These are phyloP conservation scores for Agrocybe pediades DNA, from an alignment of 768 basidiomycete genomes.

Conservation along the genomic window DNA sequence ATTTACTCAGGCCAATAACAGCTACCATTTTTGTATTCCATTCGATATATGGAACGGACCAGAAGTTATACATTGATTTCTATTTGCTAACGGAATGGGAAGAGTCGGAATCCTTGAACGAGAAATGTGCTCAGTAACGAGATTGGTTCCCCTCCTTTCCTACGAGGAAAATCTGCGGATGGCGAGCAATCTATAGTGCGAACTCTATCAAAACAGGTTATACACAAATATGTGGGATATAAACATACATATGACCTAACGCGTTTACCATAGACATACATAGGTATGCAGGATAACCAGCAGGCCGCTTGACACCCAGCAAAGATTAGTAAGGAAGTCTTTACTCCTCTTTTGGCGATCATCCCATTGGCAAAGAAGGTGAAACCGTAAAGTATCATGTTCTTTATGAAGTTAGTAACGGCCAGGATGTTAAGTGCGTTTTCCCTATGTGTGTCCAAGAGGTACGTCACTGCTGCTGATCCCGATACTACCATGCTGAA, in stretches of 20 bases:
- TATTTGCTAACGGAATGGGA: not conserved
- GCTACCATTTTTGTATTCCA: conserved; percentile 50
- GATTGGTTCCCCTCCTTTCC: conserved; percentile 12
- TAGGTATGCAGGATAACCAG: conserved; percentile 40
- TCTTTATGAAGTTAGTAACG: conserved; percentile 44
- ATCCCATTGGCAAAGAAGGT: conserved; percentile 47
- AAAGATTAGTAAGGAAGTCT: conserved; percentile 39
- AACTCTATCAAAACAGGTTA: not conserved
- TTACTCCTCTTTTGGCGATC: conserved; percentile 38
- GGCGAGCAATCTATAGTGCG: conserved; percentile 24
- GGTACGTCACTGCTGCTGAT: conserved; percentile 44
- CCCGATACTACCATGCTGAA: conserved; percentile 46
- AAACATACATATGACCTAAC: conserved; percentile 39
- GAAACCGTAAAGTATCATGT: conserved; percentile 45
- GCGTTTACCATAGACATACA: conserved; percentile 47
- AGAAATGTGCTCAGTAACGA: not conserved
- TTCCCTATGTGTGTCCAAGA: conserved; percentile 44
- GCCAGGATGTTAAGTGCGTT: conserved; percentile 43
- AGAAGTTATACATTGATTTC: conserved; percentile 15
- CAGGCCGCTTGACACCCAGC: conserved; percentile 41
- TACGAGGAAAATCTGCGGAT: conserved; percentile 25
- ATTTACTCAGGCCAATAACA: conserved; percentile 42
- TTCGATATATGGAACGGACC: conserved; percentile 49
- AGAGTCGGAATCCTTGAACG: not conserved
- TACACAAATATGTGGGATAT: not conserved